These are phyloP conservation scores for Aspergillus hortae DNA, from an alignment of 2,329 filamentous ascomycete species.

Conservation along the genomic window DNA sequence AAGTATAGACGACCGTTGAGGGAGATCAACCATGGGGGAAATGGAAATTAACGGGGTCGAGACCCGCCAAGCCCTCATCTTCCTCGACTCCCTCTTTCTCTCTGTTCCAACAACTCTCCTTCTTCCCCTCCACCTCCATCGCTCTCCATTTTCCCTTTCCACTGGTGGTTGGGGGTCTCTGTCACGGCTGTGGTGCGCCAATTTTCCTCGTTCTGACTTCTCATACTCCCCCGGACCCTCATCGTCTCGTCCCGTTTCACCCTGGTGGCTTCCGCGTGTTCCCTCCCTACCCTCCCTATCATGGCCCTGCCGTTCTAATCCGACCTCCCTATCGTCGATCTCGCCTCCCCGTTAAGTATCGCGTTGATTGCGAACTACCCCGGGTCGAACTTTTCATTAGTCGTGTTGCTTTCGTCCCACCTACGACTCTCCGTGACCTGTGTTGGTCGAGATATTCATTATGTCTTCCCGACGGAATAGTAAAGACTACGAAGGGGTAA, in stretches of 20 bases:
- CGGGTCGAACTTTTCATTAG: background rate
- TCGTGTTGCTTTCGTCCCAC: background rate
- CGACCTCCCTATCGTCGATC: background rate
- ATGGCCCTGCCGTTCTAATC: slow-evolving; percentile 14
- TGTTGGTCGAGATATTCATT: slow-evolving; percentile 19
- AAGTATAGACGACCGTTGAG: background rate
- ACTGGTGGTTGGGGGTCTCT: slow-evolving; percentile 11
- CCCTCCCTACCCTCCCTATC: slow-evolving; percentile 9
- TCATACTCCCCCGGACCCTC: slow-evolving; percentile 1
- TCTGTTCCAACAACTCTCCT: slow-evolving; percentile 3
- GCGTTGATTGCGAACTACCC: background rate
- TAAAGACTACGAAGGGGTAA: slow-evolving; percentile 43
- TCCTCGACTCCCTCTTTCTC: slow-evolving; percentile 8
- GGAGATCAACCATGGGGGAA: background rate
- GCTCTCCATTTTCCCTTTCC: slow-evolving; percentile 6
- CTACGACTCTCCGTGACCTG: slow-evolving; percentile 6
- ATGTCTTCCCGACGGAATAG: slow-evolving; percentile 39
- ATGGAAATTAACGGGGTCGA: background rate
- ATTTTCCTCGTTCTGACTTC: slow-evolving; percentile 2
- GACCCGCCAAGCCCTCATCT: slow-evolving; percentile 7
- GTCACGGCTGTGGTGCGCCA: background rate
- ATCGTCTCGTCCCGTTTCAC: background rate
- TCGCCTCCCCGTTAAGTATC: slow-evolving; percentile 2
- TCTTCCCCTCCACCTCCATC: slow-evolving; percentile 4
- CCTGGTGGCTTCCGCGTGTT: slow-evolving; percentile 8